These are phyloP conservation scores for Gossypium longicalyx DNA, from an alignment of 345 rosid species.

Conservation along the genomic window DNA sequence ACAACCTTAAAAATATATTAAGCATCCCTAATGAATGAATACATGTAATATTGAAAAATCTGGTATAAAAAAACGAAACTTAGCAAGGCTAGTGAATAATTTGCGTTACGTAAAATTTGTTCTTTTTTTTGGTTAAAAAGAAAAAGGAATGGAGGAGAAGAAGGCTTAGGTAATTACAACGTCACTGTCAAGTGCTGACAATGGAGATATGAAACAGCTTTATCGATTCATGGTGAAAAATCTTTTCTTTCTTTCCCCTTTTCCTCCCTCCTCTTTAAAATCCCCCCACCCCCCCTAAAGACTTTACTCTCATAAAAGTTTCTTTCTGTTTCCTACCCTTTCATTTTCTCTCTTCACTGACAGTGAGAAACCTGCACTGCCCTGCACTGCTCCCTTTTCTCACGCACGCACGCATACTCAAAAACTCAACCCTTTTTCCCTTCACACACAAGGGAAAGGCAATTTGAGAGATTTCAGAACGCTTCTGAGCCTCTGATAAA, in stretches of 20 bases:
- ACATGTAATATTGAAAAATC: no score
- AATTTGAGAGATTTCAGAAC: conserved; percentile 11
- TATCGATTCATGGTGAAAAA: not conserved
- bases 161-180: not conserved
- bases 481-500: conserved; percentile 37
- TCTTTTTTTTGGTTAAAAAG: not conserved
- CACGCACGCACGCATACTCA: conserved; percentile 91
- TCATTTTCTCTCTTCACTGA: conserved; percentile 37
- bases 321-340: conserved; percentile 47
- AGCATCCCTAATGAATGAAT: no score
- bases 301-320: not conserved
- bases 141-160: not conserved
- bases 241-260: not conserved
- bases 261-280: not conserved
- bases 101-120: not conserved
- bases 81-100: no score
- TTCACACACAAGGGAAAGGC: not conserved
- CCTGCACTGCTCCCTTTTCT: conserved; percentile 48
- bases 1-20: no score
- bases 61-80: no score
- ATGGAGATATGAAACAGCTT: not conserved
- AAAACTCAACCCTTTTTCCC: conserved; percentile 16
- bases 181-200: not conserved
- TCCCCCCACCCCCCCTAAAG: not conserved
- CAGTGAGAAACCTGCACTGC: conserved; percentile 38